Base-by-base conservation (phyloP, 2,329 filamentous ascomycete genomes). In the Pseudocercospora macadamiae region DNA sequence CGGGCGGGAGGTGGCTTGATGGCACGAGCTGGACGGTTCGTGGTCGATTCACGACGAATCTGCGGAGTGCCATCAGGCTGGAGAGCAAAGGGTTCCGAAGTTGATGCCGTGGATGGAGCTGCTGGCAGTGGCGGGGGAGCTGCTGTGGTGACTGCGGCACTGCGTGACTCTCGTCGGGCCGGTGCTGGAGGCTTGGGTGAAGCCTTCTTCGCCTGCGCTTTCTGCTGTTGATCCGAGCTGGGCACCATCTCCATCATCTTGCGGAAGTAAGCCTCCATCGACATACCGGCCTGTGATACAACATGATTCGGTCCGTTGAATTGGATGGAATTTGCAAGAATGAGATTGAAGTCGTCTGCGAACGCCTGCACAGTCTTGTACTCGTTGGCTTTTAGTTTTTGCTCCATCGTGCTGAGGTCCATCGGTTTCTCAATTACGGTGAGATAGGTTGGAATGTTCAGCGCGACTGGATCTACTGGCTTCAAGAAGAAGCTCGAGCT, bases 1-100 rank as follows among this genome's bases (percentile, higher is more conserved):
- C 93, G 93, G 62, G 88, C 86, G 70, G 93, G 93, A 0, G 95
- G 92, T 7, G 93, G 90, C 68, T 96, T 91, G 55, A 97, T 96
- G 12, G 93, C 91, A 54, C 95, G 89, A 80, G 97, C 97, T 9
- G 93, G 93, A 52, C 95, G 86, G 57, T 88, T 89, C 66, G 92
- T 90, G 3, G 84, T 89, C 1, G 91, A 96, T 68, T 96, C 91
- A 18, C 93, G 89, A 54, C 95, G 89, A 64, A 95, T 95, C 36
- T 91, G 82, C 7, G 91, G 91, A 36, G 91, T 82, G 1, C 90
- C 91, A 66, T 91, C 86, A 1, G 90, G 86, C 21, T 89, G 86
- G 9, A 96, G 80, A 2, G 91, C 90, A 75, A 92, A 96, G 0
- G 89, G 84, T 26, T 82, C 82, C 18, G 68, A 66, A 4, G 79